A percentile compares a stretch with the other conserved stretches of the same genome.
These are phyloP conservation scores for Alternaria sp. DNA, from an alignment of 2,329 filamentous ascomycete species.

Conservation along the genomic window DNA sequence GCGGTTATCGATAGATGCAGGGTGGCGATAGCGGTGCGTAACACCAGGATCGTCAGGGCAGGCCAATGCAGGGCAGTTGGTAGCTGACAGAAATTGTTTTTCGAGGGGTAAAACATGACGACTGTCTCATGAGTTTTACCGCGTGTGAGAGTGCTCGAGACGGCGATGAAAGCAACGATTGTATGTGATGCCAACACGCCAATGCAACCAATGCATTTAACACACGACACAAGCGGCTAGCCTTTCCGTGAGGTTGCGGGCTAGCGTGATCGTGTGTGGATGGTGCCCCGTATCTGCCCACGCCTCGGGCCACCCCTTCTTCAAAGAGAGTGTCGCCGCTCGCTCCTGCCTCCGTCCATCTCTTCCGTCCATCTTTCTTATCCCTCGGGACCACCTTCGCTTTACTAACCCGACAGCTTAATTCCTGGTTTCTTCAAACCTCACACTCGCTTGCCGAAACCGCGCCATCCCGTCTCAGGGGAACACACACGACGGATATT, in stretches of 20 bases:
- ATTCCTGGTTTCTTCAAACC: constrained; percentile 11
- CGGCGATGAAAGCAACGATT: not conserved
- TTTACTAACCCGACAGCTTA: constrained; percentile 11
- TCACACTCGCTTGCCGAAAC: constrained; percentile 36
- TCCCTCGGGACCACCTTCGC: constrained; percentile 18
- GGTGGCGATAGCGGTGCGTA: constrained; percentile 13
- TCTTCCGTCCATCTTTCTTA: not conserved
- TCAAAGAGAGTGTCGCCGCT: constrained; percentile 9
- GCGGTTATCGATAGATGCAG: constrained; percentile 20
- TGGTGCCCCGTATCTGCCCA: constrained; percentile 7
- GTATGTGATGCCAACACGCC: not conserved
- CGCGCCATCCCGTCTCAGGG: constrained; percentile 21
- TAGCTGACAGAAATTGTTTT: not conserved
- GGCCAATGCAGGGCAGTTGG: constrained; percentile 7
- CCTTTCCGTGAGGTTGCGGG: not conserved
- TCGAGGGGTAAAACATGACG: not conserved
- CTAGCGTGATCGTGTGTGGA: constrained; percentile 2
- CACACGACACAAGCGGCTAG: constrained; percentile 4
- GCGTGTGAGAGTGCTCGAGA: not conserved
- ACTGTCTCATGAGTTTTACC: not conserved
- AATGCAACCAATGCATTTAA: not conserved
- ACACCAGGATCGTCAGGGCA: constrained; percentile 3
- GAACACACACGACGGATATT: constrained; percentile 13
- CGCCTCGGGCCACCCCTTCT: constrained; percentile 12
- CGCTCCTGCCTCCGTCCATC: constrained; percentile 4